phyloP scores from a whole-genome alignment of 306 rosid genomes.

The Prunus campanulata region DNA sequence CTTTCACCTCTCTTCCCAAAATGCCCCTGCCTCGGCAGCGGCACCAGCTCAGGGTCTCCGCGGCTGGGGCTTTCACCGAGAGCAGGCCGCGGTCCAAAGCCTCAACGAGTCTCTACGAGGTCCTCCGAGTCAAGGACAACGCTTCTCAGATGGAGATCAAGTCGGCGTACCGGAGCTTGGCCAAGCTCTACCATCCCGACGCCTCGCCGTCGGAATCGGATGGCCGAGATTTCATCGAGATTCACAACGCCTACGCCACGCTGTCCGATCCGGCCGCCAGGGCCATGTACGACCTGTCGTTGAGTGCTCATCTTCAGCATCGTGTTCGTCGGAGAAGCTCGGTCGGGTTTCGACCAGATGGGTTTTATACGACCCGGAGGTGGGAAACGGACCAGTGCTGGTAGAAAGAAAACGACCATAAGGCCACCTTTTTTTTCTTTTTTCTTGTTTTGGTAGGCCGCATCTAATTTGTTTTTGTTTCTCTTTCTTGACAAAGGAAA shows the following conservation, averaged over 20 bases:
- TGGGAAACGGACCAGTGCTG: constrained; percentile 99
- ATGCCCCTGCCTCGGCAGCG: neutral
- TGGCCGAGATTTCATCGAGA: constrained; percentile 61
- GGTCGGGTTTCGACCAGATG: constrained; percentile 18
- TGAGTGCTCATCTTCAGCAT: constrained; percentile 25
- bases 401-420: constrained; percentile 33
- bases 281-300: constrained; percentile 54
- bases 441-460: neutral
- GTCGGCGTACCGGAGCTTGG: constrained; percentile 47
- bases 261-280: constrained; percentile 83
- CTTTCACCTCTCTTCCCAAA: neutral
- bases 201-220: constrained; percentile 31
- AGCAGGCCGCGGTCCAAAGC: neutral
- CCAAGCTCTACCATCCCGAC: constrained; percentile 71
- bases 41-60: constrained; percentile 5
- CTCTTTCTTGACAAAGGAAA: neutral
- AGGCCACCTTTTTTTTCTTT: neutral
- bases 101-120: constrained; percentile 38
- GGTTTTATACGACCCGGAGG: constrained; percentile 51
- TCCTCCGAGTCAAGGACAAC: constrained; percentile 35
- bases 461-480: neutral
- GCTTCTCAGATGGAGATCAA: constrained; percentile 52
- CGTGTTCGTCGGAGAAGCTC: constrained; percentile 13
- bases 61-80: constrained; percentile 18
- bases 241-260: constrained; percentile 74